Conservation (phyloP, 495 filamentous ascomycete genomes). For the Talaromyces proteolyticus region DNA sequence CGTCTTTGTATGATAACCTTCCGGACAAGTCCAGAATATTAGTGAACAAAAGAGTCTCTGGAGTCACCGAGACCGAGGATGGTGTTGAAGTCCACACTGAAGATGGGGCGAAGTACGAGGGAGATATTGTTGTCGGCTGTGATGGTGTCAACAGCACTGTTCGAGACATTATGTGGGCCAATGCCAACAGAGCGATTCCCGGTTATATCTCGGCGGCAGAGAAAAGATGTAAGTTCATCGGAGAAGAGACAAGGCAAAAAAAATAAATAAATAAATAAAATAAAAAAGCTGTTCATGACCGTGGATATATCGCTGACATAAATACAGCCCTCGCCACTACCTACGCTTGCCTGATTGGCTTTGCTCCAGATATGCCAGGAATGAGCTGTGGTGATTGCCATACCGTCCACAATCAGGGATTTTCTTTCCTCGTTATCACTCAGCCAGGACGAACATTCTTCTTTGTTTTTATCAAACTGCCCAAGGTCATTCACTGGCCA, state of each 20-base stretch:
- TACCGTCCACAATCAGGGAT: background rate
- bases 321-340: background rate
- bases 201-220: conserved; percentile 2
- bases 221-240: conserved; percentile 1
- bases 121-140: conserved; percentile 41
- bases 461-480: conserved; percentile 5
- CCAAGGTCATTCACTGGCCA: background rate
- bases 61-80: background rate
- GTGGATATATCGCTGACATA: background rate
- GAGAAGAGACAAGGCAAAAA: background rate
- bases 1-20: conserved; percentile 17
- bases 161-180: background rate
- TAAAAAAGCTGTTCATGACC: too few relatives aligned
- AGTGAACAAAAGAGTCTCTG: background rate
- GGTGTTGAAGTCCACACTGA: conserved; percentile 7
- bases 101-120: conserved; percentile 29
- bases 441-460: conserved; percentile 6
- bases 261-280: background rate
- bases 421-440: conserved; percentile 4
- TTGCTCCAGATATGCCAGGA: background rate
- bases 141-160: conserved; percentile 45
- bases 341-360: conserved; percentile 5
- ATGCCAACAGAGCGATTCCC: background rate
- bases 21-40: background rate
- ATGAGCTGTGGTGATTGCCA: background rate